Evolutionary conservation across 257 asterid genomes (phyloP).

Genomic region (Henckelia pumila): DNA sequence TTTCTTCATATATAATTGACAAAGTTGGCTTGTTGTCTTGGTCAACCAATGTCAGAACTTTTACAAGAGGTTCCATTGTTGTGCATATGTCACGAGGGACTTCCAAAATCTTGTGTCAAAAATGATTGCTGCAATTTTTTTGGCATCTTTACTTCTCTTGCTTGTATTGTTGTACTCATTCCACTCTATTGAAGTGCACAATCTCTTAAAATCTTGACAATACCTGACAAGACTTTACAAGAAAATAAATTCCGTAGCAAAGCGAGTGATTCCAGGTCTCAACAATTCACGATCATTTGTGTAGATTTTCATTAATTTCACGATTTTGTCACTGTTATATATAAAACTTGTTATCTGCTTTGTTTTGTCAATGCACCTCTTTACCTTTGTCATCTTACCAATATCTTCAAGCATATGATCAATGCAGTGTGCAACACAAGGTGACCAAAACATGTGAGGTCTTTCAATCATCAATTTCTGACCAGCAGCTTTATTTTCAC

Average conservation of each 20-base stretch:
- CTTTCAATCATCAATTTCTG: neutral
- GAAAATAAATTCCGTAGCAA: neutral
- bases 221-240: neutral
- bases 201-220: neutral
- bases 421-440: neutral
- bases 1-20: neutral
- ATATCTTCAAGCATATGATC: neutral
- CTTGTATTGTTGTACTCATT: neutral
- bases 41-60: neutral
- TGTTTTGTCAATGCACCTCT: neutral
- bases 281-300: neutral
- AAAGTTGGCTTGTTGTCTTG: neutral
- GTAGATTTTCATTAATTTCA: neutral
- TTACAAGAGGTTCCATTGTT: neutral
- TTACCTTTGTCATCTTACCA: neutral
- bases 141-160: neutral
- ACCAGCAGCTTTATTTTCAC: slow-evolving; percentile 1
- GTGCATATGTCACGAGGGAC: neutral
- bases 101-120: neutral
- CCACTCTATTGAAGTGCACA: neutral
- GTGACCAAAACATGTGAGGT: neutral
- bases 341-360: neutral
- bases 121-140: neutral
- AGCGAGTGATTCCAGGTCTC: no score
- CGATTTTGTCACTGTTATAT: neutral